Conservation (phyloP, 148 eudicot genomes). For the Nepenthes gracilis region DNA sequence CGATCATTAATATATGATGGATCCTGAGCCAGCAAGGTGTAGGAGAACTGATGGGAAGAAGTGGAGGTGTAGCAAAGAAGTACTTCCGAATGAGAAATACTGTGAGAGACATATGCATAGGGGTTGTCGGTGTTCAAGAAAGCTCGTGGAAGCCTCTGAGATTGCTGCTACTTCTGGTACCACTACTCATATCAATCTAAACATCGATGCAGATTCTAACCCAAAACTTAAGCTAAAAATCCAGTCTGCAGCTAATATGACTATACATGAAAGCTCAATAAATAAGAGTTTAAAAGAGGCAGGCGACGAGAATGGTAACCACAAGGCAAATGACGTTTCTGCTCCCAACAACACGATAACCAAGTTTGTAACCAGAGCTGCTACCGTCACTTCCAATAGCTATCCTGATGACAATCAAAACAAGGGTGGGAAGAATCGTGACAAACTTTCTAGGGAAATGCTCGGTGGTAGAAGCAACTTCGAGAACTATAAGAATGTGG, state of each 20-base stretch:
- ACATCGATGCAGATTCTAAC: background rate
- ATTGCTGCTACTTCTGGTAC: background rate
- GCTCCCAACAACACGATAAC: too few species aligned
- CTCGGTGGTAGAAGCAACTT: background rate
- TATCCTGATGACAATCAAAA: too few species aligned
- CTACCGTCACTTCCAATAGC: too few species aligned
- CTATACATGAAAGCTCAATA: background rate
- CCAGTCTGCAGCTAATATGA: constrained; percentile 2
- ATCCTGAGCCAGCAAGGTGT: constrained; percentile 47
- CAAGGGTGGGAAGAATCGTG: background rate
- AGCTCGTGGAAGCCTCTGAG: constrained; percentile 55
- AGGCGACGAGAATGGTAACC: too few species aligned
- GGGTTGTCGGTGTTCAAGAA: constrained; percentile 74
- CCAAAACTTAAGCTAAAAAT: constrained; percentile 5
- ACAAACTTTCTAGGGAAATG: background rate
- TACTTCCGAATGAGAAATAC: constrained; percentile 41
- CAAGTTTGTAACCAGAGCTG: too few species aligned
- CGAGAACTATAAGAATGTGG: constrained; percentile 9
- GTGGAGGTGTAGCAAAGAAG: constrained; percentile 50
- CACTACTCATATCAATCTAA: background rate
- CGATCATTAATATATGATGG: constrained; percentile 19
- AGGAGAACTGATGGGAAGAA: constrained; percentile 72
- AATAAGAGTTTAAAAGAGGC: too few species aligned
- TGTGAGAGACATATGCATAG: constrained; percentile 61
- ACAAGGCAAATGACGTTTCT: too few species aligned